A percentile compares a stretch with the other conserved stretches of the same genome.
phyloP scores from a whole-genome alignment of 1,284 basidiomycete species.

The Trichosporon asahii region DNA sequence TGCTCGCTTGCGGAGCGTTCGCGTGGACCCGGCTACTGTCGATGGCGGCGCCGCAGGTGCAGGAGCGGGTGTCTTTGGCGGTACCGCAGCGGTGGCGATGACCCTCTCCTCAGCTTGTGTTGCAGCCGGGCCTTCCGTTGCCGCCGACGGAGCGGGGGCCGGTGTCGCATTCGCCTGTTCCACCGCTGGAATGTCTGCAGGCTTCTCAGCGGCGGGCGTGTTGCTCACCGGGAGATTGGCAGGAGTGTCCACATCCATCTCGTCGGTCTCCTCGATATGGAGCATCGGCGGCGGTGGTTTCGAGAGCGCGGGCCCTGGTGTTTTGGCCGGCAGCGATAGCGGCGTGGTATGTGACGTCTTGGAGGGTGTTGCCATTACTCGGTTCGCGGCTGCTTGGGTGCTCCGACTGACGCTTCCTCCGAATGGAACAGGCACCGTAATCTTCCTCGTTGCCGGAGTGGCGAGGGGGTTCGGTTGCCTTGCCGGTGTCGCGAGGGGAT shows the following conservation, averaged over 20 bases:
- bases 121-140: not conserved
- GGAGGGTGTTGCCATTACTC: not conserved
- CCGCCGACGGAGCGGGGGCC: not conserved
- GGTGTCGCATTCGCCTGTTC: not conserved
- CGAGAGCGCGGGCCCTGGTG: not conserved
- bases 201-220: not conserved
- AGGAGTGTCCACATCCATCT: not conserved
- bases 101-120: not conserved
- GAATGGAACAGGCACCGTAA: slow-evolving; percentile 14
- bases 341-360: not conserved
- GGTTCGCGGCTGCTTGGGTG: slow-evolving; percentile 5
- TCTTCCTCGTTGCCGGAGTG: not conserved
- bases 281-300: not conserved
- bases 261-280: not conserved
- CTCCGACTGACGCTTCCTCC: slow-evolving; percentile 11
- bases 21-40: not conserved
- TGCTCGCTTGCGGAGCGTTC: not conserved
- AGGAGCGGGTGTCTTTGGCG: not conserved
- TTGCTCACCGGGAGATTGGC: not conserved
- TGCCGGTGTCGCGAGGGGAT: not conserved
- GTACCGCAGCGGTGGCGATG: not conserved
- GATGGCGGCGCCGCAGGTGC: not conserved
- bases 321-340: not conserved
- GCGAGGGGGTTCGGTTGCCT: not conserved
- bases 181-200: not conserved